These are phyloP conservation scores for Brassica nigra DNA, from an alignment of 345 rosid genomes.

Conservation along the genomic window DNA sequence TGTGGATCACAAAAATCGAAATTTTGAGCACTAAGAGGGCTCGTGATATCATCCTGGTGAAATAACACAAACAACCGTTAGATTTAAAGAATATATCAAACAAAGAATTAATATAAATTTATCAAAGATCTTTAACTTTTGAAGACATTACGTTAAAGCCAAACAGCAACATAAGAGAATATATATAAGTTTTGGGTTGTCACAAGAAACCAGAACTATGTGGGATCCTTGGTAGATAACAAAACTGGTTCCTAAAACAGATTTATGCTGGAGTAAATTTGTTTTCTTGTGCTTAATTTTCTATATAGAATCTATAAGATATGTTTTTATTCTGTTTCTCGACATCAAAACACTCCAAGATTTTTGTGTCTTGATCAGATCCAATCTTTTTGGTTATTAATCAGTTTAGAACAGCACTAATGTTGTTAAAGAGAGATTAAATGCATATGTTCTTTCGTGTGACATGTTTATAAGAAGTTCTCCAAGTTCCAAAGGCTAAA, in stretches of 20 bases:
- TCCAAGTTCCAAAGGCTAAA: slow-evolving; percentile 23
- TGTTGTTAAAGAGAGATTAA: slow-evolving; percentile 27
- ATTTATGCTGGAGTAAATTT: slow-evolving; percentile 10
- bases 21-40: slow-evolving; percentile 68
- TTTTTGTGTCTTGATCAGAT: slow-evolving; percentile 26
- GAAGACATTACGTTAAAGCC: slow-evolving; percentile 30
- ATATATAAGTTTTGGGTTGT: slow-evolving; percentile 15
- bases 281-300: not conserved
- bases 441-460: slow-evolving; percentile 30
- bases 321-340: slow-evolving; percentile 27
- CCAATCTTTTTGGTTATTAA: slow-evolving; percentile 1
- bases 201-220: slow-evolving; percentile 28
- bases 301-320: slow-evolving; percentile 21
- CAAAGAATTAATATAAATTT: not conserved
- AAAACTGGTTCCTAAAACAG: not conserved
- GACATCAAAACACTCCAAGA: slow-evolving; percentile 33
- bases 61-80: slow-evolving; percentile 2
- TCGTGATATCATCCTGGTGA: slow-evolving; percentile 75
- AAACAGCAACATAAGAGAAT: slow-evolving; percentile 34
- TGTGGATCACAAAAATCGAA: slow-evolving; percentile 68
- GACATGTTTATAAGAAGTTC: slow-evolving; percentile 31
- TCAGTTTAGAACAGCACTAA: slow-evolving; percentile 6
- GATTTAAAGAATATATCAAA: not conserved
- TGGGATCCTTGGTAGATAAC: slow-evolving; percentile 8
- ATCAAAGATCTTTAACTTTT: not conserved